Evolutionary conservation across 306 rosid species (phyloP), one percentile per base, ranked within the genome.

Genomic region (Corylus heterophylla): DNA sequence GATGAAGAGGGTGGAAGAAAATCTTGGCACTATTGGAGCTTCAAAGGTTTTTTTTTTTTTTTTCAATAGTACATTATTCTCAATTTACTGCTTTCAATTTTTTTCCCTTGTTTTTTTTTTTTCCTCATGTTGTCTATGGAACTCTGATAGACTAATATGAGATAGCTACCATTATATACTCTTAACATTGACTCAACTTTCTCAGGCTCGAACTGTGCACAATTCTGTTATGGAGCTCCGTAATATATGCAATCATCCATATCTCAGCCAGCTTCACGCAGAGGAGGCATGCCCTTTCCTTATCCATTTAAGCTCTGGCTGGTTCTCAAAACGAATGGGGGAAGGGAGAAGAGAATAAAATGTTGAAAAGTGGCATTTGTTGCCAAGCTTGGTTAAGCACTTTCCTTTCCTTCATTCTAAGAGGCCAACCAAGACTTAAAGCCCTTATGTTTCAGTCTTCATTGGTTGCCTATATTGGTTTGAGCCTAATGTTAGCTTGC

Each of bases 171-270:
- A 39, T 58, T 55, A 54, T 62, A 56, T 85, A 69, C 39, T 80
- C 83, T 8, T 88, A 75, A 88, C 82, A 35, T 71, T 63, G 74
- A 69, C 74, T 25, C 29, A 64, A 76, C 74, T 79, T 55, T 67
- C 27, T 82, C 87, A 96, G 99, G 88, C 83, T 62, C 98, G 98
- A 63, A 84, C 99, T 17, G 99, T 96, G 76, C 99, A 96, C 90
- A 96, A 96, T 79, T 91, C 99, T 59, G 99, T 96, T 66, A 96
- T 96, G 99, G 99, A 96, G 91, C 96, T 90, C 77, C 98, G 98
- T 74, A 96, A 96, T 89, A 96, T 96, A 77, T 96, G 99, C 88
- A 96, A 96, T 82, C 99, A 96, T 88, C 99, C 99, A 27, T 93
- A 96, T 83, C 92, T 96, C 71, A 96, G 99, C 85, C 99, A 96